Conservation (phyloP, 2,329 filamentous ascomycete genomes). For the Botrytis byssoidea region DNA sequence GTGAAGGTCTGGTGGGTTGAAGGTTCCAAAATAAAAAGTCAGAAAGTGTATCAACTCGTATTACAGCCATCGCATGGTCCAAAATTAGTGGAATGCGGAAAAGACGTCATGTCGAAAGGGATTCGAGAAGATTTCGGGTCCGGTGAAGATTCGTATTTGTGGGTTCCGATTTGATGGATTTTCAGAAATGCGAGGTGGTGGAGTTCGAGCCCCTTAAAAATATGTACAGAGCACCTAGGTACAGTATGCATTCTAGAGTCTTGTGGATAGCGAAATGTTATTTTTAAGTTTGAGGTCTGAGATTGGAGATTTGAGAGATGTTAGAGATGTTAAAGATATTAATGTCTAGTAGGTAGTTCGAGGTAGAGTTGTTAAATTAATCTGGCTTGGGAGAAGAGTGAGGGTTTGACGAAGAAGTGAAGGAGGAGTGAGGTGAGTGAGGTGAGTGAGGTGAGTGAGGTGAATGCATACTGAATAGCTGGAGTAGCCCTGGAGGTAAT, state of each 20-base stretch:
- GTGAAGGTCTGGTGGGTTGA: no score
- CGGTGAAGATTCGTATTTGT: not conserved
- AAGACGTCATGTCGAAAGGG: slow-evolving; percentile 15
- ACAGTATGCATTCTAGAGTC: not conserved
- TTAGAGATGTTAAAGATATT: not conserved
- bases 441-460: not conserved
- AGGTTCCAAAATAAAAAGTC: not conserved
- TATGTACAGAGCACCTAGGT: not conserved
- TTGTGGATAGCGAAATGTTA: not conserved
- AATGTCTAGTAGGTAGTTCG: not conserved
- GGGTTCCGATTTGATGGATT: slow-evolving; percentile 6
- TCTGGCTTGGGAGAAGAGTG: not conserved
- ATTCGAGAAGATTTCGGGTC: slow-evolving; percentile 4
- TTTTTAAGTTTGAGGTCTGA: slow-evolving; percentile 7
- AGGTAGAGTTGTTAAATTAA: not conserved
- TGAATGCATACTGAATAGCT: not conserved
- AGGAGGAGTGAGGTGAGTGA: no score
- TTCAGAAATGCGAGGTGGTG: not conserved
- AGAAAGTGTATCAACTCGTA: not conserved
- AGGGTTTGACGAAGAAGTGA: not conserved
- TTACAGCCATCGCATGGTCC: not conserved
- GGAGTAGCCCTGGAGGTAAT: not conserved
- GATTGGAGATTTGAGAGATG: no score
- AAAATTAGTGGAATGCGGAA: slow-evolving; percentile 3
- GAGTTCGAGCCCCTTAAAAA: slow-evolving; percentile 7